Base-by-base conservation (phyloP, 2,329 filamentous ascomycete species). In the Pseudogymnoascus sp. region DNA sequence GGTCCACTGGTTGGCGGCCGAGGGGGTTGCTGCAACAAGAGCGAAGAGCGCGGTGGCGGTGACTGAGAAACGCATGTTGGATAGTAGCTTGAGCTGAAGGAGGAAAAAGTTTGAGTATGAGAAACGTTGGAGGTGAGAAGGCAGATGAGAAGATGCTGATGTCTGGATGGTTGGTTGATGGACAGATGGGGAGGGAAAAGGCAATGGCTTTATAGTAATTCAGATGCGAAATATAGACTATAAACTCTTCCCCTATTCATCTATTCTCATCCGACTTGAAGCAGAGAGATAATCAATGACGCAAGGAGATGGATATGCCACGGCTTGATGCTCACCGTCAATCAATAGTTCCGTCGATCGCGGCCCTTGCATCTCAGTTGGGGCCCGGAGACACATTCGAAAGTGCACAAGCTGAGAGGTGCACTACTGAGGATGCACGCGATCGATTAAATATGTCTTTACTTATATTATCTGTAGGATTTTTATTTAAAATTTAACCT, bases 261-360 rank as follows among this genome's bases (percentile, higher is more conserved):
- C 28, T 56, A 10, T 33, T 35, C 28, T 56, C 50, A 56, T 56
- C 50, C 16, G 28, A 56, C 50, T 12, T 56, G 50, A 56, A 33
- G 50, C 50, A 35, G 18, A 33, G 2, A 56, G 6, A 56, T 5
- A 33, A 4, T 16, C 50, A 33, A 56, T 56, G 50, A 56, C 16
- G 28, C 50, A 56, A 56, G 28, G 50, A 56, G n/a, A 56, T 56
- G 28, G 28, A 56, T 33, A 56, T 33, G 50, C 16, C 50, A 56
- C 4, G 11, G 28, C 50, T 56, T 56, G 50, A 35, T 14, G 50
- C 50, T 56, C 50, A 56, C 50, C 50, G 28, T 56, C 28, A 56
- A 33, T 56, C 50, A 56, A 56, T 56, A 56, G 50, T 56, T 21
- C 16, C 50, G 50, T 56, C 50, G 50, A 56, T 56, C 50, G 4